These are phyloP conservation scores for Grigorovia humatica DNA, from an alignment of 805 yeast genomes.

Conservation along the genomic window DNA sequence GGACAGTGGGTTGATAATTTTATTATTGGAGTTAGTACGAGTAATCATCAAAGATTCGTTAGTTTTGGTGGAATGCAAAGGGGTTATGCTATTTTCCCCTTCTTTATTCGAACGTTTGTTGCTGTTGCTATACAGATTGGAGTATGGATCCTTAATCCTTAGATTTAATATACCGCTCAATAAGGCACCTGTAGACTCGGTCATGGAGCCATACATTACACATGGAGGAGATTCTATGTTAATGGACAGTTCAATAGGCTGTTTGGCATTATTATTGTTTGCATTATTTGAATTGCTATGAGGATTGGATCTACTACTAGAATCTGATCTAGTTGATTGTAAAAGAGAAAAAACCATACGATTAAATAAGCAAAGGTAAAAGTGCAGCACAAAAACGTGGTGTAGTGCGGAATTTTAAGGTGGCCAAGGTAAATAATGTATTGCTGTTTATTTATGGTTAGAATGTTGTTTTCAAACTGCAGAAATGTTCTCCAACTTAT, in stretches of 20 bases:
- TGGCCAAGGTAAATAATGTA: too few relatives aligned
- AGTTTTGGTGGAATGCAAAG: neutral
- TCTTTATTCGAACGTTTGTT: neutral
- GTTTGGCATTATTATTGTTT: neutral
- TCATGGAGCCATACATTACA: conserved; percentile 67
- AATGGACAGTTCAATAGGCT: conserved; percentile 42
- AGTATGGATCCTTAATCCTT: conserved; percentile 33
- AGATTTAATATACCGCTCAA: conserved; percentile 69
- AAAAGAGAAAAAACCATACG: neutral
- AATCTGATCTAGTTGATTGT: neutral
- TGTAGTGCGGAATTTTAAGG: too few relatives aligned
- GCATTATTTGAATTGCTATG: neutral
- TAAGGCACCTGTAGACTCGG: conserved; percentile 76
- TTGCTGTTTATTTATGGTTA: neutral
- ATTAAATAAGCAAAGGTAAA: neutral
- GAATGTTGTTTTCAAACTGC: too few relatives aligned
- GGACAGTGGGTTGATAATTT: neutral
- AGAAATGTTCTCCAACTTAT: too few relatives aligned
- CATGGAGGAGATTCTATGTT: conserved; percentile 86
- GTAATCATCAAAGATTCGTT: neutral
- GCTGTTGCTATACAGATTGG: neutral
- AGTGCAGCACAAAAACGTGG: neutral
- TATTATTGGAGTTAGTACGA: neutral
- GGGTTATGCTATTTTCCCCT: neutral
- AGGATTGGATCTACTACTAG: neutral